phyloP scores from a whole-genome alignment of 305 asterid genomes.

The Andrographis paniculata region DNA sequence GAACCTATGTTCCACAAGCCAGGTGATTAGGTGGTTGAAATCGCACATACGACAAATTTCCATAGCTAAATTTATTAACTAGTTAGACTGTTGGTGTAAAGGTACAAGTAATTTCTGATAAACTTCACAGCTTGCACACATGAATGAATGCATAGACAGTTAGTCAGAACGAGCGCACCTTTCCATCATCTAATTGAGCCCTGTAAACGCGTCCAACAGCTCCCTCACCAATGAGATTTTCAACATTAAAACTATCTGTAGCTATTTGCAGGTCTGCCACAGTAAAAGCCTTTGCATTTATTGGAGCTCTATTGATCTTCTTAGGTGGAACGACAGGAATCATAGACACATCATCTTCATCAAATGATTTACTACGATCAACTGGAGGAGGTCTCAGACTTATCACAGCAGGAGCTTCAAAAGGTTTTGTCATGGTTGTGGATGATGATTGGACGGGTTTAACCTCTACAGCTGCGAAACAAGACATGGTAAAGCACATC shows the following conservation, averaged over 20 bases:
- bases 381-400: constrained; percentile 71
- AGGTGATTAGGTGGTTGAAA: background rate
- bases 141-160: too few species aligned
- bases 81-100: too few species aligned
- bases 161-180: constrained; percentile 31
- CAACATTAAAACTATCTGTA: constrained; percentile 82
- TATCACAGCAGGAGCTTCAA: constrained; percentile 54
- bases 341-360: constrained; percentile 50
- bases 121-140: too few species aligned
- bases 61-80: too few species aligned
- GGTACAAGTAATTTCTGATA: too few species aligned
- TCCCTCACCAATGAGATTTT: constrained; percentile 90
- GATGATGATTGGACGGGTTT: constrained; percentile 51
- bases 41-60: background rate
- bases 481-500: constrained; percentile 7
- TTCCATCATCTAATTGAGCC: constrained; percentile 73
- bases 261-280: constrained; percentile 94
- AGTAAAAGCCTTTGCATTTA: constrained; percentile 36
- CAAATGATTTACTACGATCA: constrained; percentile 70
- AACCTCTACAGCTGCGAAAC: constrained; percentile 35
- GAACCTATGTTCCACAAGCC: constrained; percentile 36
- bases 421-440: constrained; percentile 35
- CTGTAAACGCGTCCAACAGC: constrained; percentile 80
- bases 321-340: constrained; percentile 60
- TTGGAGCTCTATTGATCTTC: constrained; percentile 45